Base-by-base conservation (phyloP, 768 basidiomycete species). In the Piloderma croceum region DNA sequence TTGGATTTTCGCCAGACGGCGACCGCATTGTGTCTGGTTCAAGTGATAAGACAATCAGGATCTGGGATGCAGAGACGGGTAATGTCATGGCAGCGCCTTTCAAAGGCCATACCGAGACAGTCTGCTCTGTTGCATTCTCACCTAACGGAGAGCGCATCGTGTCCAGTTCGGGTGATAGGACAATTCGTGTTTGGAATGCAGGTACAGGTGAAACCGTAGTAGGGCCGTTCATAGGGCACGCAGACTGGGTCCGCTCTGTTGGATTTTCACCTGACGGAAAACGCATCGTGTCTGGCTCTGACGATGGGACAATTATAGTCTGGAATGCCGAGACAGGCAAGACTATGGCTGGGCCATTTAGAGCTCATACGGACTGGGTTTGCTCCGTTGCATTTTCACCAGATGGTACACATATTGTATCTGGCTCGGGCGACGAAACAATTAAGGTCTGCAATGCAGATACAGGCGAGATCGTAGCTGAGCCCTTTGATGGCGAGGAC, bases 11-110 rank as follows among this genome's bases (percentile, higher is more conserved):
- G 6, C 66, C 67, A 21, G 64, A 71, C 49, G 68, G 68, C 3
- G 55, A 61, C 34, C 51, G 63, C 31, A 57, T 74, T 29, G 67
- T 64, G 24, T 69, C 69, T 13, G 70, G 67, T 2, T 62, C 61
- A 18, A 49, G 64, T 17, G 70, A 72, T 37, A 12, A 13, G 17
- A 38, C 24, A 7, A 29, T 46, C 3, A 22, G 40, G 21, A 11
- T 55, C 7, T 58, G 56, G 56, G 38, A 46, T 31, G 27, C 38
- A n/a, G 13, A 23, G 11, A 35, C 25, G 20, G 68, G 70, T 43
- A 61, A 60, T 15, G 38, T 19, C 18, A 6, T 39, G n/a, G 60
- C 19, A 34, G 24, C 23, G 17, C 31, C 33, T 7, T 31, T 49
- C 22, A 11, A 29, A 9, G 38, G 27, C 5, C 43, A 44, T 35